Evolutionary conservation across 177 flowering plant species (phyloP), one percentile per base, ranked within the genome.

Genomic region (Vitis hybrid): DNA sequence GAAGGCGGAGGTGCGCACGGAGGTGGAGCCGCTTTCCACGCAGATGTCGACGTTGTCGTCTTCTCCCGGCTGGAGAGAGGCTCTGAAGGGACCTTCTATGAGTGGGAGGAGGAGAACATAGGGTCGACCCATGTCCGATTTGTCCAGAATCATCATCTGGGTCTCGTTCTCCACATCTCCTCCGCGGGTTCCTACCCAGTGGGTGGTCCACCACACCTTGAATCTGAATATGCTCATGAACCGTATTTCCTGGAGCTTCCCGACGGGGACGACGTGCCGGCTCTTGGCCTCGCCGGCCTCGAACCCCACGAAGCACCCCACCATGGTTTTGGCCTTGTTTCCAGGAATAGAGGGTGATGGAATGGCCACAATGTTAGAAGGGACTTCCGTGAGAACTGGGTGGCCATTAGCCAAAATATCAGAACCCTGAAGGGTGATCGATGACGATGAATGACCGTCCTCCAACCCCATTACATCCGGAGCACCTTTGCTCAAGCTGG

Each of bases 131-230:
- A 18, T 7, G 45, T 77, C 76, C 20, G 87, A 76, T 29, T 73
- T 79, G 65, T 90, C 85, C 1, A 90, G 75, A 11, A 89, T 59
- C 76, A 89, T 51, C 72, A 86, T 77, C 65, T 87, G 93, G 63
- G 97, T 91, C 74, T 91, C 94, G 61, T 84, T 71, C 71, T 89
- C 90, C 2, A 89, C 58, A 65, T 88, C 97, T 5, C 72, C 9
- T 0, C 97, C 97, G 8, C 66, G 83, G 45, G 49, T 49, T 2
- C 97, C 94, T 3, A 76, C 65, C 97, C 94, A 88, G 62, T 86
- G 92, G 15, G 97, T 91, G 7, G 92, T 86, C 97, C 97, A 88
- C 92, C 94, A 91, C 6, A 89, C 89, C 62, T 89, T 89, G 85
- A 91, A 91, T 76, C 93, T 51, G 80, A 91, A 91, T 12, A 91